phyloP scores from a whole-genome alignment of 164 flowering plant species.

The Aristolochia contorta region DNA sequence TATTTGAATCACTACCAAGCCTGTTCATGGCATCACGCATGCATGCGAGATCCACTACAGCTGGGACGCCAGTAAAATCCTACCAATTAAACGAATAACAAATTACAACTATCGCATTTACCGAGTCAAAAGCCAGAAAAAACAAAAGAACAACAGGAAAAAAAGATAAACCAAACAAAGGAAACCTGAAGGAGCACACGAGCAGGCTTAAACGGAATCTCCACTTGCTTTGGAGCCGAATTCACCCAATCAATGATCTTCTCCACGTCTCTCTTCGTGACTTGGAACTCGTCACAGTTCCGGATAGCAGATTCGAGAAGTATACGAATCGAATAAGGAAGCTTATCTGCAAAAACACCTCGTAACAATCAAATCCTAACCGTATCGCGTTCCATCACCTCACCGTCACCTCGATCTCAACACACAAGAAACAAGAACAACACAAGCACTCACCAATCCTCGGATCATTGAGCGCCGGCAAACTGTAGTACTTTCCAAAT shows the following conservation, averaged over 20 bases:
- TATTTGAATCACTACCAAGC: slow-evolving; percentile 82
- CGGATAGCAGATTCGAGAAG: slow-evolving; percentile 86
- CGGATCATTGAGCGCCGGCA: slow-evolving; percentile 82
- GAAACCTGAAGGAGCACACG: slow-evolving; percentile 85
- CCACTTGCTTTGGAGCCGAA: slow-evolving; percentile 74
- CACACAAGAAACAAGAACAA: background rate
- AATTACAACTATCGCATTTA: no score
- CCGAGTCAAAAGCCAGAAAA: background rate
- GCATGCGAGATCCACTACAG: slow-evolving; percentile 93
- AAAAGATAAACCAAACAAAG: background rate
- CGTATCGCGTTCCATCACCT: background rate
- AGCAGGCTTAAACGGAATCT: slow-evolving; percentile 95
- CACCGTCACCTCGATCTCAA: background rate
- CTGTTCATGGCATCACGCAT: slow-evolving; percentile 98
- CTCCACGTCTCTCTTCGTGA: slow-evolving; percentile 76
- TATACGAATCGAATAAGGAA: slow-evolving; percentile 76
- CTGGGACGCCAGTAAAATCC: slow-evolving; percentile 99
- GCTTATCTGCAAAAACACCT: slow-evolving; percentile 44
- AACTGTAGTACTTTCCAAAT: slow-evolving; percentile 76
- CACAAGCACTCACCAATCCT: slow-evolving; percentile 41
- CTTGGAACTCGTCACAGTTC: slow-evolving; percentile 93
- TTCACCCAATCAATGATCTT: slow-evolving; percentile 93
- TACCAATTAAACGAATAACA: slow-evolving; percentile 9
- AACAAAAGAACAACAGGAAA: background rate
- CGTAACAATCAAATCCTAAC: background rate